Conservation (phyloP, 495 filamentous ascomycete genomes). For the Annulohypoxylon nitens region DNA sequence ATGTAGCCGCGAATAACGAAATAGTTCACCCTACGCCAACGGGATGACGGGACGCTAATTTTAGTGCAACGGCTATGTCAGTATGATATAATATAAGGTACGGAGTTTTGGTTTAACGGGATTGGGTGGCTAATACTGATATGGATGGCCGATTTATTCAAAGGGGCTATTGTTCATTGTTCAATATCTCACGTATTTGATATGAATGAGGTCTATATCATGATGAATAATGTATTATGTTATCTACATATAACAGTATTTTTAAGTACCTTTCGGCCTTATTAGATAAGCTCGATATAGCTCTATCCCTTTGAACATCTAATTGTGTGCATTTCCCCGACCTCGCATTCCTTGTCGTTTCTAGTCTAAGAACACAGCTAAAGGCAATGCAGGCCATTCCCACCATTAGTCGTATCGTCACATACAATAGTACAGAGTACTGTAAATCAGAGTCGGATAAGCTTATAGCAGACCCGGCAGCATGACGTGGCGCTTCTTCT, state of each 20-base stretch:
- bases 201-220: conserved; percentile 5
- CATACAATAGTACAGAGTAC: background rate
- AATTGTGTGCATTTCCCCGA: background rate
- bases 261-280: conserved; percentile 16
- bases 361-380: background rate
- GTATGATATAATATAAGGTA: conserved; percentile 27
- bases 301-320: conserved; percentile 6
- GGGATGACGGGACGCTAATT: conserved; percentile 1
- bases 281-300: background rate
- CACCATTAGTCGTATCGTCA: background rate
- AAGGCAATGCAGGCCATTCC: background rate
- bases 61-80: background rate
- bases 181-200: background rate
- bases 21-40: background rate
- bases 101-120: conserved; percentile 7
- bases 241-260: conserved; percentile 21
- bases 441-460: background rate
- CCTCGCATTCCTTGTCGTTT: background rate
- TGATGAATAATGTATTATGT: background rate
- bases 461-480: conserved; percentile 72
- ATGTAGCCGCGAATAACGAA: background rate
- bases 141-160: background rate
- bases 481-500: conserved; percentile 85
- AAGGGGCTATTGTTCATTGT: conserved; percentile 4
- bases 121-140: background rate